Evolutionary conservation across 306 rosid genomes (phyloP).

Genomic region (Vicia faba): DNA sequence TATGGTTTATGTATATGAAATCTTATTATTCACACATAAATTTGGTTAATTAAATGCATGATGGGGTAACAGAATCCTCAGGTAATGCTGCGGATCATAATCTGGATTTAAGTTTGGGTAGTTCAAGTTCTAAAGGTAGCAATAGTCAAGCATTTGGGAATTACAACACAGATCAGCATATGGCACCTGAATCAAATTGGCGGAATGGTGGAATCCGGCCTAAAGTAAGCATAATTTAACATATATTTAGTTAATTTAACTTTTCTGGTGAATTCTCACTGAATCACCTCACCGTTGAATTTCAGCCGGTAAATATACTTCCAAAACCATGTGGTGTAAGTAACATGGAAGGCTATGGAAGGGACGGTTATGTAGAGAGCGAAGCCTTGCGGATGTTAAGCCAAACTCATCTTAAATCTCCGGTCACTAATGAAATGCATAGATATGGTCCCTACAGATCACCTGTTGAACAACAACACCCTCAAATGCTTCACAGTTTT

Average conservation of each 20-base stretch:
- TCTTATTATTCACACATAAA: too few species aligned
- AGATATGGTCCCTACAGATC: conserved; percentile 61
- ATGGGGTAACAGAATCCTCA: conserved; percentile 47
- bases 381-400: conserved; percentile 51
- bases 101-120: conserved; percentile 73
- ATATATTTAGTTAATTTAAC: background rate
- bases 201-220: conserved; percentile 44
- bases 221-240: conserved; percentile 33
- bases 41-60: conserved; percentile 2
- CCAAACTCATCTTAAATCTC: conserved; percentile 61
- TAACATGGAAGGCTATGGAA: conserved; percentile 37
- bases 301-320: conserved; percentile 43
- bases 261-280: background rate
- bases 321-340: conserved; percentile 46
- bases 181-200: conserved; percentile 45
- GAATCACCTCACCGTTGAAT: background rate
- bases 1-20: too few species aligned
- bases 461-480: conserved; percentile 44
- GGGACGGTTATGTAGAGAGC: conserved; percentile 45
- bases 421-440: conserved; percentile 51
- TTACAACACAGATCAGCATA: conserved; percentile 39
- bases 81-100: conserved; percentile 50
- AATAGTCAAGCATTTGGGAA: conserved; percentile 34
- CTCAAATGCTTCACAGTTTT: conserved; percentile 52
- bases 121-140: conserved; percentile 51